A percentile compares a stretch with the other conserved stretches of the same genome.
These are phyloP conservation scores for Jacaranda mimosifolia DNA, from an alignment of 257 asterid species.

Conservation along the genomic window DNA sequence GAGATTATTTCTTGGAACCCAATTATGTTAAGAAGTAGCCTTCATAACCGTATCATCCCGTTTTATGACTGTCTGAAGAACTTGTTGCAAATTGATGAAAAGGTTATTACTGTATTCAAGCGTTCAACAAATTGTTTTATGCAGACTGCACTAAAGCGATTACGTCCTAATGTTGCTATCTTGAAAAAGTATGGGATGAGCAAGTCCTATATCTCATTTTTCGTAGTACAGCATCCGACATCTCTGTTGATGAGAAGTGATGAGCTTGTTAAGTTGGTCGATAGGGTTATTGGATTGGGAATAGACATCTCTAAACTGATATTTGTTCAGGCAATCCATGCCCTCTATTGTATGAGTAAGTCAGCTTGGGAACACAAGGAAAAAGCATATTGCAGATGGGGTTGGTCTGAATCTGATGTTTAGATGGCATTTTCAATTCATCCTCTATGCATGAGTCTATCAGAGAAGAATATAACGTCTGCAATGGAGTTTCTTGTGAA, in stretches of 20 bases:
- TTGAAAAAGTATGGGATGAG: neutral
- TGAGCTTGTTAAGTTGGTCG: neutral
- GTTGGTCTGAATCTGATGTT: too few relatives aligned
- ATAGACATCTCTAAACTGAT: neutral
- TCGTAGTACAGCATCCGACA: neutral
- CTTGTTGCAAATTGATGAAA: neutral
- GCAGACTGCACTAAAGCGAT: neutral
- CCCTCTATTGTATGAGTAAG: neutral
- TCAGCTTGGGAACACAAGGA: too few relatives aligned
- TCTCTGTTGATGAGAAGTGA: neutral
- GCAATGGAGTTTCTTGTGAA: too few relatives aligned
- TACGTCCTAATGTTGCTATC: neutral
- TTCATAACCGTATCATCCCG: neutral
- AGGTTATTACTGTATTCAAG: neutral
- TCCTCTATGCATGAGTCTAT: too few relatives aligned
- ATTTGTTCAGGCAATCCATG: too few relatives aligned
- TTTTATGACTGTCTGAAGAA: neutral
- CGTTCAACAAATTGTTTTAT: neutral
- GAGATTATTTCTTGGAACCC: neutral
- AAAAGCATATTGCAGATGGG: too few relatives aligned
- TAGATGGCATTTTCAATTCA: too few relatives aligned
- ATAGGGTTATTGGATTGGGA: neutral
- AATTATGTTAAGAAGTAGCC: neutral
- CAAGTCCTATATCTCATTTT: neutral
- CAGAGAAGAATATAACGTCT: too few relatives aligned